phyloP scores from a whole-genome alignment of 2,329 filamentous ascomycete species.

The Periconia macrospinosa region DNA sequence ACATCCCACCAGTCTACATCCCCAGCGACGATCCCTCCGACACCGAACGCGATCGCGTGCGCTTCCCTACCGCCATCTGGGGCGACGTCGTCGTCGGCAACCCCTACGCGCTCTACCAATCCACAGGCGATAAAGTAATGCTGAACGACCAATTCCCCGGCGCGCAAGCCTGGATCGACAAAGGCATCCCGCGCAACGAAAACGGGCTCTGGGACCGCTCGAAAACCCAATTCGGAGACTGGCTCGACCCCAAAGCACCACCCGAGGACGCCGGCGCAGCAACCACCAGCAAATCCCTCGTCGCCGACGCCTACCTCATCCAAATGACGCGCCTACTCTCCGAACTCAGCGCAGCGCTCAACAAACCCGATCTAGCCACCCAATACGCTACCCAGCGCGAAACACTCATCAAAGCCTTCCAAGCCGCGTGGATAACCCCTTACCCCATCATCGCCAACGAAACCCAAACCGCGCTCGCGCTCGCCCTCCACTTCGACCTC shows the following conservation, averaged over 20 bases:
- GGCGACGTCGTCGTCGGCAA: constrained; percentile 42
- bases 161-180: constrained; percentile 42
- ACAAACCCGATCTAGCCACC: constrained; percentile 16
- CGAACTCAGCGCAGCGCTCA: constrained; percentile 27
- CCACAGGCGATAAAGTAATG: constrained; percentile 39
- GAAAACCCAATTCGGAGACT: constrained; percentile 45
- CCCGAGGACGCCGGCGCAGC: constrained; percentile 36
- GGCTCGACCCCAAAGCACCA: constrained; percentile 46
- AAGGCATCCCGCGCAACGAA: constrained; percentile 32
- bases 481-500: constrained; percentile 22
- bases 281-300: constrained; percentile 38
- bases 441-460: constrained; percentile 19
- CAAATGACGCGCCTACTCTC: constrained; percentile 36
- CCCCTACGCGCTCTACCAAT: constrained; percentile 41
- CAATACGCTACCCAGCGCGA: constrained; percentile 21
- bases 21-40: constrained; percentile 11
- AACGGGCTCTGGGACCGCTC: constrained; percentile 41
- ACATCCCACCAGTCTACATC: constrained; percentile 22
- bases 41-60: constrained; percentile 8
- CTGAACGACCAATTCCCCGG: constrained; percentile 40
- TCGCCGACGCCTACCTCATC: constrained; percentile 45
- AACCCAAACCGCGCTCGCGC: constrained; percentile 19
- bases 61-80: constrained; percentile 41
- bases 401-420: constrained; percentile 28
- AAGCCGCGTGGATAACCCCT: constrained; percentile 16